Evolutionary conservation across 78 protist genomes (phyloP), one percentile per base, ranked within the genome.

Genomic region (Speleostelium caveatum): DNA sequence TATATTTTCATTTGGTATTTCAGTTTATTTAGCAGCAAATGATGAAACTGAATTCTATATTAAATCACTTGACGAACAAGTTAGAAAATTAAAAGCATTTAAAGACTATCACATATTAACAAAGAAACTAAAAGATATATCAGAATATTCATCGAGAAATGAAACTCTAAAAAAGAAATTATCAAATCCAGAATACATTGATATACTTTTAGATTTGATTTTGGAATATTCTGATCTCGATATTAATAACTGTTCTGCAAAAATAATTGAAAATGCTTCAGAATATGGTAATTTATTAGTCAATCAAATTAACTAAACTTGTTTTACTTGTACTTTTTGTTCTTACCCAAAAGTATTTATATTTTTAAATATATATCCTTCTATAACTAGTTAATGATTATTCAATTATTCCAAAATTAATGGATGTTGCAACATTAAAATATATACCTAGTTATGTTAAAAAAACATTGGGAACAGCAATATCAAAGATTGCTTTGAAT

Each of bases 391-490:
- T 69, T 14, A 67, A 17, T 42, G 91, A 83, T 60, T 69, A 38
- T 69, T 39, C 63, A 49, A 16, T 69, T 14, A 59, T 83, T 21
- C 91, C 91, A 83, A 67, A 74, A 69, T 55, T 83, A 21, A 53
- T 83, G 30, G 75, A 69, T 22, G 53, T 83, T 21, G 45, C 79
- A 39, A 39, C 22, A 41, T 49, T 59, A 59, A 19, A 32, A 71
- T 83, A 67, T 74, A 68, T 83, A 59, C 79, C 79, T 35, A 61
- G 41, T 21, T 83, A 83, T 83, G 91, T 83, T 7, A 67, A 58
- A 62, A 83, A 83, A 33, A 45, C 68, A 58, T 60, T 83, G 24
- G 91, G 65, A 56, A 16, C 56, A 3, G 33, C 91, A 26, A 83
- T 83, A 30, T 30, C 73, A 24, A 83, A 33, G 39, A 83, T 83